Base-by-base conservation (phyloP, 192 early-diverging fungal genomes). In the Coemansia guatemalensis region DNA sequence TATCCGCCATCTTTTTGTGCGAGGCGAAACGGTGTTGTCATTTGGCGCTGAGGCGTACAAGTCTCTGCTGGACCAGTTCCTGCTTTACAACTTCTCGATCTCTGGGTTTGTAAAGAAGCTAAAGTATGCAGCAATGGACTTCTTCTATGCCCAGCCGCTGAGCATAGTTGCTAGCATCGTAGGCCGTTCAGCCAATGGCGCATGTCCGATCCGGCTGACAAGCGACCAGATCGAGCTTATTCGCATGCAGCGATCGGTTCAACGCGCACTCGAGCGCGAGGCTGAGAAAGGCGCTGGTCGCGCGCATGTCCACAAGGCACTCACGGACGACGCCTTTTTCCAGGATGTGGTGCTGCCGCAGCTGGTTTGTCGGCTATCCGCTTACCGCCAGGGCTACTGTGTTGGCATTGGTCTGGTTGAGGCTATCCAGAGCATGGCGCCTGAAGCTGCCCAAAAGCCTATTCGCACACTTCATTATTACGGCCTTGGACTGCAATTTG, bases 101-200 rank as follows among this genome's bases (percentile, higher is more conserved):
- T 69, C 81, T 2, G 84, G 88, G 7, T 90, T 92, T 56, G 83
- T 88, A 25, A 73, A 85, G 14, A 87, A 85, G 65, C 67, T 94
- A 8, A 90, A 95, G 85, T 95, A 91, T 70, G 86, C 90, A 0
- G 66, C 89, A 17, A 93, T 95, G 92, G 89, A 92, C 62, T 88
- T 93, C 66, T 97, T 85, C 63, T 95, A 90, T 61, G 82, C 87
- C 0, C 93, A 93, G 66, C 92, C 95, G 3, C 85, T 95, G 51
- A 91, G 89, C 65, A 74, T 93, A 8, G 74, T 93, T 11, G 59
- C 66, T 17, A 71, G 69, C 32, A 81, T 71, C 60, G 56, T 67
- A 33, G 60, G 9, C 22, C 21, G 39, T 33, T 62, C 44, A 47
- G 41, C 17, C 21, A 56, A 54, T 26, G 58, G 48, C 39, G 60